Evolutionary conservation across 768 basidiomycete genomes (phyloP).

Genomic region (Macrolepiota fuliginosa): DNA sequence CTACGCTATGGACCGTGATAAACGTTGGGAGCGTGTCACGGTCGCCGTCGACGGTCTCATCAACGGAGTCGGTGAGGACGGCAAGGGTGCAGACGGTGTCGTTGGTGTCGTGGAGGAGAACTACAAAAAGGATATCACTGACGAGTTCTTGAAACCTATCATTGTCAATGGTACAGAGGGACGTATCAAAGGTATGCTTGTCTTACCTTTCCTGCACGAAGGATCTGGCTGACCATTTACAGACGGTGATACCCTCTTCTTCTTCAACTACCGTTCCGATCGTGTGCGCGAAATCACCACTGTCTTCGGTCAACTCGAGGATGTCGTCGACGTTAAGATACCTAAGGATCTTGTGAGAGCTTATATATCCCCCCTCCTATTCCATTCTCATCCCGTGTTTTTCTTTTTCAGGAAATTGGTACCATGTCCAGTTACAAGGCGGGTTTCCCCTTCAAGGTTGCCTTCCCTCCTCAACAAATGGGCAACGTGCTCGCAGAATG

Average conservation of each 20-base stretch:
- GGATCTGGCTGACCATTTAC: conserved; percentile 1
- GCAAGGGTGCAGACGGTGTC: conserved; percentile 49
- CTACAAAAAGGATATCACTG: conserved; percentile 85
- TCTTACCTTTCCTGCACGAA: neutral
- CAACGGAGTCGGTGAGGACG: conserved; percentile 59
- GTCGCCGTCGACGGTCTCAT: conserved; percentile 85
- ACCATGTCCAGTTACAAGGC: conserved; percentile 94
- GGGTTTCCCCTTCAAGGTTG: conserved; percentile 85
- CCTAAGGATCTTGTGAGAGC: conserved; percentile 74
- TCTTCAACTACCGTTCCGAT: conserved; percentile 98
- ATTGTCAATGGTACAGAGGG: conserved; percentile 79
- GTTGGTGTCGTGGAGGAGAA: conserved; percentile 70
- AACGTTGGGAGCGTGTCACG: conserved; percentile 94
- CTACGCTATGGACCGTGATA: conserved; percentile 97
- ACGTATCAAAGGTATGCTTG: conserved; percentile 67
- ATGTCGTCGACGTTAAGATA: conserved; percentile 79
- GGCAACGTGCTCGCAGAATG: conserved; percentile 94
- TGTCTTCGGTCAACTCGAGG: conserved; percentile 78
- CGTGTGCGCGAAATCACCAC: conserved; percentile 90
- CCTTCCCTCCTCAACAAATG: conserved; percentile 94
- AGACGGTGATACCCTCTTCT: conserved; percentile 90
- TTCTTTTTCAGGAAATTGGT: conserved; percentile 61
- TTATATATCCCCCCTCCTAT: neutral
- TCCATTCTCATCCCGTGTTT: neutral
- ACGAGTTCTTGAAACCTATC: conserved; percentile 96